A percentile compares a stretch with the other conserved stretches of the same genome.
Evolutionary conservation across 2,329 filamentous ascomycete genomes (phyloP).

Genomic region (Fusarium sp.): DNA sequence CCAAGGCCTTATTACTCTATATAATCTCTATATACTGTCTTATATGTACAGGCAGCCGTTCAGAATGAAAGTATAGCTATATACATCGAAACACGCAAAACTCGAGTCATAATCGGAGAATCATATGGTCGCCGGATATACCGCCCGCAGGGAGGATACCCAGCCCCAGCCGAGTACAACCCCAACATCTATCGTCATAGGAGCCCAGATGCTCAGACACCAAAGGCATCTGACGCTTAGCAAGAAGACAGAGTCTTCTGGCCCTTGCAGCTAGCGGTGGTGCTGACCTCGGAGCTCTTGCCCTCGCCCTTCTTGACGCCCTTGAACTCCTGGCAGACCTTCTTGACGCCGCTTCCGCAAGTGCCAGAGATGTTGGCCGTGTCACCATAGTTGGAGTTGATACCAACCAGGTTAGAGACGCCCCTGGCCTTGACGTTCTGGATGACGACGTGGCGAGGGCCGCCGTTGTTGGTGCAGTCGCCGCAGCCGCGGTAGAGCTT

Average conservation of each 20-base stretch:
- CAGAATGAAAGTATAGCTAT: no score
- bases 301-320: not conserved
- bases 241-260: not conserved
- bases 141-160: not conserved
- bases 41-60: no score
- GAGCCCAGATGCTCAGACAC: not conserved
- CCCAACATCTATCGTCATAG: not conserved
- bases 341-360: constrained; percentile 15
- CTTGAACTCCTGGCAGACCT: constrained; percentile 28
- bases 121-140: not conserved
- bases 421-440: constrained; percentile 9
- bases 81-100: no score
- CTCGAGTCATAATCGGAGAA: not conserved
- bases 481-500: constrained; percentile 28
- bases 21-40: no score
- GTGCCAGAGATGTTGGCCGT: constrained; percentile 8
- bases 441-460: constrained; percentile 21
- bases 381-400: constrained; percentile 32
- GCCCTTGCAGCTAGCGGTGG: not conserved
- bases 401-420: constrained; percentile 10
- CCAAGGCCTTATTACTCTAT: no score
- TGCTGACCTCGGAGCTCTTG: not conserved
- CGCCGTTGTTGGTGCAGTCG: constrained; percentile 28
- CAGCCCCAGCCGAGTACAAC: not conserved
- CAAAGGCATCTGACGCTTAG: not conserved